phyloP scores from a whole-genome alignment of 345 rosid species.

The Boechera retrofracta region DNA sequence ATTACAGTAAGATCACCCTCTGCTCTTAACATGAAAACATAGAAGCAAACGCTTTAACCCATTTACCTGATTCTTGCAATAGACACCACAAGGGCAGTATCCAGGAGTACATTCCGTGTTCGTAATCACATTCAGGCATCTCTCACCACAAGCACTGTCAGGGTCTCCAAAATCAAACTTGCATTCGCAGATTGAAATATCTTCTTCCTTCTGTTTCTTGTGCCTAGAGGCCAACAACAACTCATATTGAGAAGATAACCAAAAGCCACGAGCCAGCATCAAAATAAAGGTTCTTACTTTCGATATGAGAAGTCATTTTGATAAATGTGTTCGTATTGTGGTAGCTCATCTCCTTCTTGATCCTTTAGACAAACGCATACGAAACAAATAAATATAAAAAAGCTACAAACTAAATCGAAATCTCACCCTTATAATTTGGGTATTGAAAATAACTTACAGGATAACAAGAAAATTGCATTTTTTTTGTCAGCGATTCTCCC shows the following conservation, averaged over 20 bases:
- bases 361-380: conserved; percentile 47
- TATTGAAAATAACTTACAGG: conserved; percentile 39
- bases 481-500: conserved; percentile 10
- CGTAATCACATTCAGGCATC: conserved; percentile 84
- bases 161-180: conserved; percentile 68
- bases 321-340: conserved; percentile 63
- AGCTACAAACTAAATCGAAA: conserved; percentile 19
- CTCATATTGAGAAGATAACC: neutral
- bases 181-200: conserved; percentile 84
- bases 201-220: conserved; percentile 93
- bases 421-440: neutral
- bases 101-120: conserved; percentile 92
- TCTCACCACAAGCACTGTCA: conserved; percentile 86
- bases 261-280: neutral
- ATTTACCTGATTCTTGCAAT: conserved; percentile 84
- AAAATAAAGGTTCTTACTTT: conserved; percentile 52
- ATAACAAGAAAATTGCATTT: conserved; percentile 46
- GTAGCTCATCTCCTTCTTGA: conserved; percentile 56
- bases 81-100: conserved; percentile 74
- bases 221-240: conserved; percentile 54
- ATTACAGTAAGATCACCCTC: neutral
- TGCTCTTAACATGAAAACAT: neutral
- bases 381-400: neutral
- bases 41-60: neutral
- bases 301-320: conserved; percentile 77